Conservation (phyloP, 1,284 basidiomycete species). For the Ganoderma lucidum region DNA sequence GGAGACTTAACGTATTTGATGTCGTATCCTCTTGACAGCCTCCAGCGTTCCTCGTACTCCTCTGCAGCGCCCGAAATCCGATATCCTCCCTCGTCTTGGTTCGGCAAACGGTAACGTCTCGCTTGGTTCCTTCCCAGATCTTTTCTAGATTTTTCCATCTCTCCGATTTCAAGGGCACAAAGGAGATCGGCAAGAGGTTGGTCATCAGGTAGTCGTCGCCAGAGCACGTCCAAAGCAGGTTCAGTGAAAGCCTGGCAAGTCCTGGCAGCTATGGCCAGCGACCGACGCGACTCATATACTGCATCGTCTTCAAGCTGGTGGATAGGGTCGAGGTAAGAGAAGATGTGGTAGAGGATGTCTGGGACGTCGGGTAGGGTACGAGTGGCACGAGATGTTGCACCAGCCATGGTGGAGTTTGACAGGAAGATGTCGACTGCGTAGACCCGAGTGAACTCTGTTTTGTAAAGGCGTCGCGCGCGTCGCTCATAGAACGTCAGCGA, state of each 20-base stretch:
- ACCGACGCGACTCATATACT: not conserved
- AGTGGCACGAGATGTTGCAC: not conserved
- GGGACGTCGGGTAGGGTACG: not conserved
- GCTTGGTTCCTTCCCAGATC: not conserved
- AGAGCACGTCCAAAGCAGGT: not conserved
- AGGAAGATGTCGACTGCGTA: not conserved
- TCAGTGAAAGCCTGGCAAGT: not conserved
- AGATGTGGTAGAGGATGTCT: slow-evolving; percentile 2
- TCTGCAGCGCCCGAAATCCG: not conserved
- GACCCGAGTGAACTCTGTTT: not conserved
- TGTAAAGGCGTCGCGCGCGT: slow-evolving; percentile 1
- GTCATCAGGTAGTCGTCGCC: not conserved
- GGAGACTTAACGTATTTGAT: not conserved
- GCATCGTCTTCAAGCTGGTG: not conserved
- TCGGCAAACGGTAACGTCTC: not conserved
- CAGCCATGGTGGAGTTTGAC: not conserved
- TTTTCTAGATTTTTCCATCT: not conserved
- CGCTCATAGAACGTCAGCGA: not conserved
- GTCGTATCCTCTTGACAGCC: not conserved
- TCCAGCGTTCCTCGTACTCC: slow-evolving; percentile 5
- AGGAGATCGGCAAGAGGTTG: slow-evolving; percentile 7
- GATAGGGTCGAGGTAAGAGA: not conserved
- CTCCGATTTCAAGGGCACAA: not conserved
- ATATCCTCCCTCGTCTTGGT: not conserved
- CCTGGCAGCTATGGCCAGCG: not conserved